Evolutionary conservation across 257 asterid species (phyloP), one percentile per base, ranked within the genome.

Genomic region (Solanum dulcamara): DNA sequence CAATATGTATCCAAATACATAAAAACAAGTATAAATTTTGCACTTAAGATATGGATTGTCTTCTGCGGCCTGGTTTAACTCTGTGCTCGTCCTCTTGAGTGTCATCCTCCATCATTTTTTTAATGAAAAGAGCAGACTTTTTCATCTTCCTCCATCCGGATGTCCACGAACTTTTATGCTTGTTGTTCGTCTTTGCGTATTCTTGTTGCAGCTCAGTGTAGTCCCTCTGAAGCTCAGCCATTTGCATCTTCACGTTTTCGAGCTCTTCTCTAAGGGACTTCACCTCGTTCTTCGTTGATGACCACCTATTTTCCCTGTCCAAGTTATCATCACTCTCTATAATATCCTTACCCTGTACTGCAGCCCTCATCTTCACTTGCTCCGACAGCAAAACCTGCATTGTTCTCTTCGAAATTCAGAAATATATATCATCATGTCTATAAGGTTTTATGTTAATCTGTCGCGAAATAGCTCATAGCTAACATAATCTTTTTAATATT

Each of bases 321-420:
- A 87, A 89, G 83, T 88, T 91, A 24, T 92, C 93, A 72, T 86
- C 92, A 60, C 87, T 88, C 84, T 51, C 90, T 80, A 79, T 85
- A 33, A 85, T 90, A 84, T 67, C 86, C 84, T 83, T 93, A 80
- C 91, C 91, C 89, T 89, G 95, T 48, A 93, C 80, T 81, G 86
- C 87, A 6, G 87, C 91, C 89, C 97, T 90, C 88, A 95, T 70
- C 86, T 94, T 95, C 87, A 87, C 88, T 85, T 93, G 98, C 90
- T 93, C 97, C 22, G 96, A 89, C 91, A 93, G 91, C 83, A 95
- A 84, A 80, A 94, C 94, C 98, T 95, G 94, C 83, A 82, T 72
- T 70, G 53, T 32, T 80, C 86, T 87, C 81, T 60, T 77, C 1
- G 0, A 59, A 84, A 30, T 85, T 89, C 55, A 86, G 30, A 53